These are phyloP conservation scores for Euptelea pleiosperma DNA, from an alignment of 164 flowering plant genomes.

Conservation along the genomic window DNA sequence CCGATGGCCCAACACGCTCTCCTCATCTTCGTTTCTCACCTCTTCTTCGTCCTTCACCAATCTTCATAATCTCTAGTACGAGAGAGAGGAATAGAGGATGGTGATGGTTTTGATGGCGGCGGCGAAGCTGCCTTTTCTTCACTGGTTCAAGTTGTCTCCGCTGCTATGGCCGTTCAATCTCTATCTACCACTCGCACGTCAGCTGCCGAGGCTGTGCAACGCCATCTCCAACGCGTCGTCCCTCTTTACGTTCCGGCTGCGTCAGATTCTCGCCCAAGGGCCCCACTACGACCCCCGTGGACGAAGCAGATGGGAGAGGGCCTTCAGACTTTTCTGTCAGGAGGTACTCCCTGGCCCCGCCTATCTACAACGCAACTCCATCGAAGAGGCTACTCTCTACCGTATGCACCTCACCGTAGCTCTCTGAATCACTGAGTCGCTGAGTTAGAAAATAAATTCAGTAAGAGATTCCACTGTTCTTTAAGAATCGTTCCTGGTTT, in stretches of 20 bases:
- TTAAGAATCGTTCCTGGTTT: too few species aligned
- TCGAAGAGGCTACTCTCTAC: background rate
- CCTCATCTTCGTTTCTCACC: too few species aligned
- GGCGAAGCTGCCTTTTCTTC: background rate
- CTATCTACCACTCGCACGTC: constrained; percentile 4
- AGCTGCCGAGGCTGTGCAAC: background rate
- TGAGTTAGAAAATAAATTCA: too few species aligned
- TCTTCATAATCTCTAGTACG: background rate
- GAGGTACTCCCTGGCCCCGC: background rate
- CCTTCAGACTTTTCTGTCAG: constrained; percentile 7
- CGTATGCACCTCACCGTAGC: background rate
- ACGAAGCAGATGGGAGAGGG: constrained; percentile 10
- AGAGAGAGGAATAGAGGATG: background rate
- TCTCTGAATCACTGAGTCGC: too few species aligned
- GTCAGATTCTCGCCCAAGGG: background rate
- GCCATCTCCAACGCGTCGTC: constrained; percentile 3
- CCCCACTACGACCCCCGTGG: background rate
- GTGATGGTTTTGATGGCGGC: constrained; percentile 4
- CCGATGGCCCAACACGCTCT: too few species aligned
- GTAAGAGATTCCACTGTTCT: too few species aligned
- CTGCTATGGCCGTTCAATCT: constrained; percentile 14
- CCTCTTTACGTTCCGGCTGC: constrained; percentile 6
- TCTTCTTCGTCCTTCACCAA: background rate
- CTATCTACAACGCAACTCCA: background rate
- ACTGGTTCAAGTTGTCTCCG: constrained; percentile 3